These are phyloP conservation scores for Skeletonema costatum DNA, from an alignment of 108 stramenopile species.

Conservation along the genomic window DNA sequence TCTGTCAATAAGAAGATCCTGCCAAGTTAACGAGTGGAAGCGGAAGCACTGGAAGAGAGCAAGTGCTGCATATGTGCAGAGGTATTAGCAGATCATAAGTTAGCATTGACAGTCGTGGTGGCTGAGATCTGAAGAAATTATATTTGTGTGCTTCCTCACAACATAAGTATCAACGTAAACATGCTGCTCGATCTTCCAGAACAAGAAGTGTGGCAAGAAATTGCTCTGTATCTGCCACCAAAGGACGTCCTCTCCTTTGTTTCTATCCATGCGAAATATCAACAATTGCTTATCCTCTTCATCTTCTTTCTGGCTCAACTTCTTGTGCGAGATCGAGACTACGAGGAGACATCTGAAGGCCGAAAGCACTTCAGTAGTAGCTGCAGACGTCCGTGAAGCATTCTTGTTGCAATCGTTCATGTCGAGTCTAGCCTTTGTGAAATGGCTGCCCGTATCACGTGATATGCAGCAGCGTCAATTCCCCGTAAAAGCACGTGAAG, in stretches of 20 bases:
- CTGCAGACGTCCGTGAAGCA: neutral
- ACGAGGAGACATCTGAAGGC: neutral
- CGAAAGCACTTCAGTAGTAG: neutral
- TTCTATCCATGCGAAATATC: constrained; percentile 28
- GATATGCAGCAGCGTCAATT: neutral
- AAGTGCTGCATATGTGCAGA: too few relatives aligned
- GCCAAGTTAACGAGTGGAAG: too few relatives aligned
- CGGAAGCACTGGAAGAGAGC: too few relatives aligned
- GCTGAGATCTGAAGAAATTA: neutral
- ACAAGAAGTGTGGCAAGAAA: constrained; percentile 34
- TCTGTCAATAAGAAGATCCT: too few relatives aligned
- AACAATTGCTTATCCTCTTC: constrained; percentile 28
- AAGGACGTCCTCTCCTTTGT: constrained; percentile 50
- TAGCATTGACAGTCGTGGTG: too few relatives aligned
- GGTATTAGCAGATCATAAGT: too few relatives aligned
- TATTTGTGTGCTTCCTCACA: neutral
- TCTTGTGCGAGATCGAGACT: constrained; percentile 6
- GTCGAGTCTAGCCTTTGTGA: constrained; percentile 25
- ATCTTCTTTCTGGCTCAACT: constrained; percentile 34
- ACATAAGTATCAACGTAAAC: neutral
- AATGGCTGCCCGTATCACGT: constrained; percentile 28
- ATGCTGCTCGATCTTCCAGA: constrained; percentile 24
- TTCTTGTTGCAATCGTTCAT: constrained; percentile 34
- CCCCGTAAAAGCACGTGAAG: constrained; percentile 43
- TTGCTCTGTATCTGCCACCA: constrained; percentile 24